Evolutionary conservation across 257 asterid genomes (phyloP), one percentile per base, ranked within the genome.

Genomic region (Salvia hispanica): DNA sequence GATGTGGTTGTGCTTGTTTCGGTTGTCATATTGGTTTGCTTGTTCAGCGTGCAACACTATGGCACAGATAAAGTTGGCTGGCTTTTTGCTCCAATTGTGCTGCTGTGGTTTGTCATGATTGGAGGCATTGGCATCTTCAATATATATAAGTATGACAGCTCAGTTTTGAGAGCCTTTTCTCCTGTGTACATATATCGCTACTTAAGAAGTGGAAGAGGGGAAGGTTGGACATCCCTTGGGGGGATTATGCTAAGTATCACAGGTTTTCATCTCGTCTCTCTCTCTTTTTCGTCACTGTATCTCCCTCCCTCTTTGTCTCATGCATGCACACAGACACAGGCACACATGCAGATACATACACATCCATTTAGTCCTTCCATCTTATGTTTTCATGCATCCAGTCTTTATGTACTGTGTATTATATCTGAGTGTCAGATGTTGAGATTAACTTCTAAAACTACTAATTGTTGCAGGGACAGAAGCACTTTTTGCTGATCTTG

Each of bases 191-290:
- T 88, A 69, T 88, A 78, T 69, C 90, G 86, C 57, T 90, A 88
- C 71, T 75, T 90, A 37, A 82, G 73, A 67, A 76, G 84, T 75
- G 82, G 82, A 70, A 65, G 83, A 58, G 84, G 73, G 75, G 72
- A 72, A 0, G 80, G 85, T 33, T 90, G 97, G 97, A 82, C 74
- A 2, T 88, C 97, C 43, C 95, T 90, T 15, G 97, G 96, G 21
- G 97, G 97, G 69, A 83, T 90, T 74, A 84, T 90, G 97, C 94
- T 90, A 70, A 88, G 97, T 70, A 86, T 90, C 79, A 90, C 97
- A 85, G 97, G 97, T 90, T 69, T 50, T 50, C 36, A 50, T 63
- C 21, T 66, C 43, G 44, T 36, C 67, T 18, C 62, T 54, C 44
- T 21, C 39, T 69, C 66, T 18, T 39, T 39, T 8, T 18, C 6